Evolutionary conservation across 768 basidiomycete species (phyloP).

Genomic region (Flagelloscypha sp.): DNA sequence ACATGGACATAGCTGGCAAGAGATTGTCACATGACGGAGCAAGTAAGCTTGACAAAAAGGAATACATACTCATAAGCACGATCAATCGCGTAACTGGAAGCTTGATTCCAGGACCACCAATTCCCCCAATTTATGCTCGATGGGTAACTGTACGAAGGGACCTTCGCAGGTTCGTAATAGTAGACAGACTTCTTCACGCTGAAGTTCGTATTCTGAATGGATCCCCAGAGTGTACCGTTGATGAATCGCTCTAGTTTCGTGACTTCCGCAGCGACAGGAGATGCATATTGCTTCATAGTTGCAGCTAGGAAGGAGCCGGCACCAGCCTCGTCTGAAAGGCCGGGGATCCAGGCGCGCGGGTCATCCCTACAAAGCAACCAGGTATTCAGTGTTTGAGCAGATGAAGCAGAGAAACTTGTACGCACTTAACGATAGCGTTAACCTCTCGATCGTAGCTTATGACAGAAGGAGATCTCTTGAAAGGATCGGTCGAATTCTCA

Average conservation of each 20-base stretch:
- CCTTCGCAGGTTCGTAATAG: conserved; percentile 39
- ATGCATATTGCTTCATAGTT: conserved; percentile 47
- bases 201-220: conserved; percentile 44
- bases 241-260: conserved; percentile 43
- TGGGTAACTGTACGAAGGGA: conserved; percentile 42
- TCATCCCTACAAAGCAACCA: too few relatives aligned
- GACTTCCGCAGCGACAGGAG: conserved; percentile 46
- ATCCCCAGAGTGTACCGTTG: conserved; percentile 38
- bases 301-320: conserved; percentile 52
- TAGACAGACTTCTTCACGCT: conserved; percentile 32
- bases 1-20: conserved; percentile 45
- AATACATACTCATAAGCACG: conserved; percentile 44
- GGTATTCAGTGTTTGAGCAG: too few relatives aligned
- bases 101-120: conserved; percentile 53
- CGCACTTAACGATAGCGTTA: conserved; percentile 40
- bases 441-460: conserved; percentile 47
- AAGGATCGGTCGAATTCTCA: conserved; percentile 39
- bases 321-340: conserved; percentile 52
- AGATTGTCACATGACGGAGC: too few relatives aligned
- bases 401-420: too few relatives aligned
- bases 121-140: conserved; percentile 39
- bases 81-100: conserved; percentile 36
- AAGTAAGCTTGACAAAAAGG: too few relatives aligned
- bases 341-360: conserved; percentile 58
- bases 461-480: conserved; percentile 43